phyloP scores from a whole-genome alignment of 2,329 filamentous ascomycete species.

The Alternaria sp. region DNA sequence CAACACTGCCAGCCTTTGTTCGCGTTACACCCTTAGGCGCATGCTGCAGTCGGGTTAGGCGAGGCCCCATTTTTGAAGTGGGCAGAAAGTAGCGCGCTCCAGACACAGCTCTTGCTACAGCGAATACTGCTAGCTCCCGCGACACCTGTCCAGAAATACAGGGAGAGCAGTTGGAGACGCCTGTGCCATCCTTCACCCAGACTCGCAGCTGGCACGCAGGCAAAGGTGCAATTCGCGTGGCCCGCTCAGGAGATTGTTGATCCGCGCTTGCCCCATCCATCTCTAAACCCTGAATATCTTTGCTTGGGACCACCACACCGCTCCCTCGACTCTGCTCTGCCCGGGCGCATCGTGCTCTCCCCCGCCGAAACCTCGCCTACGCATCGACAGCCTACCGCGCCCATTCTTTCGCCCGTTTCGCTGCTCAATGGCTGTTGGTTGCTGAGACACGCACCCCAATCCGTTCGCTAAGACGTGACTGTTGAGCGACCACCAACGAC shows the following conservation, averaged over 20 bases:
- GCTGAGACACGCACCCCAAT: constrained; percentile 20
- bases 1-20: background rate
- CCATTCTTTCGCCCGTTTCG: constrained; percentile 19
- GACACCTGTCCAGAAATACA: constrained; percentile 29
- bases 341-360: constrained; percentile 14
- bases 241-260: constrained; percentile 11
- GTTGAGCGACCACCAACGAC: background rate
- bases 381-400: background rate
- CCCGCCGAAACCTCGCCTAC: constrained; percentile 19
- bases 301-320: constrained; percentile 35
- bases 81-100: constrained; percentile 24
- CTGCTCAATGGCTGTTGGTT: constrained; percentile 30
- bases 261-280: constrained; percentile 34
- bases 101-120: constrained; percentile 15
- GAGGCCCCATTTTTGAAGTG: constrained; percentile 16
- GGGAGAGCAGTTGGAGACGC: constrained; percentile 3
- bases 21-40: background rate
- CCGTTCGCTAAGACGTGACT: constrained; percentile 18
- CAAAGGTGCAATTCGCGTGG: background rate
- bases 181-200: background rate
- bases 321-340: constrained; percentile 32
- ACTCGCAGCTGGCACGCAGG: background rate
- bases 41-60: constrained; percentile 19
- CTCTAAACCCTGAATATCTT: constrained; percentile 32
- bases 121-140: constrained; percentile 25